These are phyloP conservation scores for Yamagishiella unicocca DNA, from an alignment of 139 green algal species.

Conservation along the genomic window DNA sequence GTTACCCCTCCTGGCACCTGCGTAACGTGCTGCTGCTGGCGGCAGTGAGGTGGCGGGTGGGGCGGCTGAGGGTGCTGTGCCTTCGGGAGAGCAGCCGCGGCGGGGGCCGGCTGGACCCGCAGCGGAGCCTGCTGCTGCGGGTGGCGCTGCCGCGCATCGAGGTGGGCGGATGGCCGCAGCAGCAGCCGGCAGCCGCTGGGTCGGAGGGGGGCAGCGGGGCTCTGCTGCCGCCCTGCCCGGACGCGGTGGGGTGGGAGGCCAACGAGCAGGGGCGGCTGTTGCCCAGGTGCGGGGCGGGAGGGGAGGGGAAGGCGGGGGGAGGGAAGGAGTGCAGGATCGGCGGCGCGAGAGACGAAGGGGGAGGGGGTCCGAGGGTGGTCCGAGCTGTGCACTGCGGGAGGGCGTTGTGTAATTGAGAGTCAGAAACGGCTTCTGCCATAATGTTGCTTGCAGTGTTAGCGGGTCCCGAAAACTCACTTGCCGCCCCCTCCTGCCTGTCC, in stretches of 20 bases:
- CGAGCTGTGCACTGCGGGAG: no score
- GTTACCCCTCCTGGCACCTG: conserved; percentile 87
- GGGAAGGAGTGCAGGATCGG: no score
- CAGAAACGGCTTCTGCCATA: background rate
- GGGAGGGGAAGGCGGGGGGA: background rate
- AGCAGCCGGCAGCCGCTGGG: background rate
- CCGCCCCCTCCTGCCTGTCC: background rate
- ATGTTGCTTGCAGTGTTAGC: no score
- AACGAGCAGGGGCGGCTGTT: conserved; percentile 72
- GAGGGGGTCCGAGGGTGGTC: no score
- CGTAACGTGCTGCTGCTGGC: conserved; percentile 89
- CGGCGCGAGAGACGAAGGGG: no score
- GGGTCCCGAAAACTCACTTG: no score
- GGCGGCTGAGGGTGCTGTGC: conserved; percentile 77
- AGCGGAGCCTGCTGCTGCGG: conserved; percentile 54
- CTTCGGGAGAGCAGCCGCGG: conserved; percentile 66
- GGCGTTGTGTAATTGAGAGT: no score
- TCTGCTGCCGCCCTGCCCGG: background rate
- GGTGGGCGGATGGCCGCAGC: background rate
- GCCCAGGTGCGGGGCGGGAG: conserved; percentile 56
- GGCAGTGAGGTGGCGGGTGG: conserved; percentile 50
- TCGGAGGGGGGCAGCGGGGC: background rate
- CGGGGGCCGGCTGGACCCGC: conserved; percentile 24
- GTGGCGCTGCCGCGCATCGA: conserved; percentile 66
- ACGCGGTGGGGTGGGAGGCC: conserved; percentile 84